A percentile compares a stretch with the other conserved stretches of the same genome.
Conservation (phyloP, 805 yeast genomes). For the Soucietia sequanensis region DNA sequence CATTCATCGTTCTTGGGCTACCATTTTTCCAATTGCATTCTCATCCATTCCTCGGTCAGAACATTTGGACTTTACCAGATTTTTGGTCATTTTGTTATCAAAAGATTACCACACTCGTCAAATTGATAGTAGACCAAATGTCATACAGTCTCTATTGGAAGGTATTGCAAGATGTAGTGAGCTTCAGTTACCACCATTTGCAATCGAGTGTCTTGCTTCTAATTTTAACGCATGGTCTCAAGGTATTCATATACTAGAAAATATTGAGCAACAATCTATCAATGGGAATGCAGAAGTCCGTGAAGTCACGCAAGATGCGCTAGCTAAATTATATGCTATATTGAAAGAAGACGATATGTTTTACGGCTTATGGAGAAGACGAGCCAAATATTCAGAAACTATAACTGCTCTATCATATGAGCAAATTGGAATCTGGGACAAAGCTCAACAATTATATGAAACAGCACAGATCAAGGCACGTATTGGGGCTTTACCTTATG, state of each 20-base stretch:
- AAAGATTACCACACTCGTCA: conserved; percentile 94
- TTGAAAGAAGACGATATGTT: conserved; percentile 95
- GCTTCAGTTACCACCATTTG: conserved; percentile 87
- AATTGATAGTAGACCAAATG: conserved; percentile 81
- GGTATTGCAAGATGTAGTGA: conserved; percentile 75
- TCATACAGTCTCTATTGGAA: conserved; percentile 76
- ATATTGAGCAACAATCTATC: conserved; percentile 53
- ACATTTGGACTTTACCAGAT: conserved; percentile 78
- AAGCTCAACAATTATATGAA: conserved; percentile 91
- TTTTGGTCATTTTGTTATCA: conserved; percentile 73
- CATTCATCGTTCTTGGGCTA: conserved; percentile 80
- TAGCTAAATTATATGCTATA: conserved; percentile 83
- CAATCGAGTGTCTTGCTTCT: conserved; percentile 82
- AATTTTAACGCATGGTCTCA: conserved; percentile 91
- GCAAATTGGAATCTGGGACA: conserved; percentile 92
- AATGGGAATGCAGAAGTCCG: conserved; percentile 72
- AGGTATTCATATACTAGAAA: conserved; percentile 80
- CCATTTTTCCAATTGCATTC: conserved; percentile 79
- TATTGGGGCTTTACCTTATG: conserved; percentile 91
- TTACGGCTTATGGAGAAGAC: conserved; percentile 95
- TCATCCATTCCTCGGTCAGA: conserved; percentile 74
- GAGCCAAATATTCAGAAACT: conserved; percentile 93
- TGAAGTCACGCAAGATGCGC: conserved; percentile 86
- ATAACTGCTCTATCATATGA: conserved; percentile 91
- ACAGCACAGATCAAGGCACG: conserved; percentile 96